phyloP scores from a whole-genome alignment of 129 eudicot species.

The Helichrysum umbraculigerum region DNA sequence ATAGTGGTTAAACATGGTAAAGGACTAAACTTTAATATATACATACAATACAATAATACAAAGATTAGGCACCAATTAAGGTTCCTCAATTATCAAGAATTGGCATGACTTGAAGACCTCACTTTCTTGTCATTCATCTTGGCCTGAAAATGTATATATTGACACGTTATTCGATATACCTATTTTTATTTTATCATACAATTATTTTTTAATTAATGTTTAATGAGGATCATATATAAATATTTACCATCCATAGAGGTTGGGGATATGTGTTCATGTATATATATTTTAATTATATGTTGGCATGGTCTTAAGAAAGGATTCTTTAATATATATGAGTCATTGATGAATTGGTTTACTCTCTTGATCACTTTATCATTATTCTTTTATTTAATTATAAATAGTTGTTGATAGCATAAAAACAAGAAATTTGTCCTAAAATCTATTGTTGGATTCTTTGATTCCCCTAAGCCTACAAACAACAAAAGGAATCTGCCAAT shows the following conservation, averaged over 20 bases:
- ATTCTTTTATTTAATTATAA: slow-evolving; percentile 21
- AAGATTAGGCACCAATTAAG: neutral
- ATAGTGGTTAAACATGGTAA: slow-evolving; percentile 9
- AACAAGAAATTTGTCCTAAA: slow-evolving; percentile 59
- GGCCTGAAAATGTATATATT: neutral
- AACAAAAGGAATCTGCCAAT: slow-evolving; percentile 90
- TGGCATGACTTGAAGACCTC: slow-evolving; percentile 14
- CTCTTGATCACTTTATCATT: slow-evolving; percentile 27
- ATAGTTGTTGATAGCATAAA: slow-evolving; percentile 49
- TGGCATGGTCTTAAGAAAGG: slow-evolving; percentile 27
- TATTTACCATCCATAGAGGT: slow-evolving; percentile 8
- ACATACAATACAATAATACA: slow-evolving; percentile 14
- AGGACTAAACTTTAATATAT: neutral
- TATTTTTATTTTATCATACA: neutral
- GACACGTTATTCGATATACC: neutral
- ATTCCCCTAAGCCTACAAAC: slow-evolving; percentile 75
- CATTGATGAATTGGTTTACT: slow-evolving; percentile 39
- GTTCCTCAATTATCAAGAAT: slow-evolving; percentile 23
- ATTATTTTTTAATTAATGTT: neutral
- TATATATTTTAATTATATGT: slow-evolving; percentile 21
- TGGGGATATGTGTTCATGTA: slow-evolving; percentile 8
- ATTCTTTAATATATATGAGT: slow-evolving; percentile 15
- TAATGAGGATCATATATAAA: neutral
- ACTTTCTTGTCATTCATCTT: no score
- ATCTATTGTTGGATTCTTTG: slow-evolving; percentile 89